Evolutionary conservation across 208 protist genomes (phyloP).

Genomic region (Tritrichomonas foetus): DNA sequence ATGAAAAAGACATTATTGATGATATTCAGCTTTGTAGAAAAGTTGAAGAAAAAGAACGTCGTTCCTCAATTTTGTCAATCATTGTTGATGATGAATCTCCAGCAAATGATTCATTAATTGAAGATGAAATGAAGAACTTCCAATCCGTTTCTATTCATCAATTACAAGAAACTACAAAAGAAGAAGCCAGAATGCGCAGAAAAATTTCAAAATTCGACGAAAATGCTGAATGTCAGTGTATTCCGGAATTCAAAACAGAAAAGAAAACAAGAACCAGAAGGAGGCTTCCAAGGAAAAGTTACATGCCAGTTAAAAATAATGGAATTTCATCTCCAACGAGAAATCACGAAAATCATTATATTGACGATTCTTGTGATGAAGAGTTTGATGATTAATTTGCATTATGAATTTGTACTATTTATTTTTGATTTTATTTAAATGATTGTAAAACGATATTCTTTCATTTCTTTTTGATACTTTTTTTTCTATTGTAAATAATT

Average conservation of each 20-base stretch:
- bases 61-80: neutral
- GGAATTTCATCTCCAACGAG: neutral
- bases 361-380: neutral
- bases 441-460: neutral
- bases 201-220: no score
- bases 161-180: neutral
- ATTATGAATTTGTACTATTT: neutral
- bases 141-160: neutral
- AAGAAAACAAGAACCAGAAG: neutral
- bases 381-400: neutral
- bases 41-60: neutral
- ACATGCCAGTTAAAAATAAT: neutral
- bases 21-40: neutral
- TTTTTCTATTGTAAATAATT: neutral
- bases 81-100: neutral
- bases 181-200: neutral
- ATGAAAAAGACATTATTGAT: constrained; percentile 5
- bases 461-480: neutral
- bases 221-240: no score
- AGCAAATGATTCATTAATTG: neutral
- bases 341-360: neutral
- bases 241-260: no score
- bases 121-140: neutral
- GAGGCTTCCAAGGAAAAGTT: neutral
- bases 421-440: neutral